A percentile compares a stretch with the other conserved stretches of the same genome.
phyloP scores from a whole-genome alignment of 352 stramenopile genomes.

The Globisporangium cederbergense region DNA sequence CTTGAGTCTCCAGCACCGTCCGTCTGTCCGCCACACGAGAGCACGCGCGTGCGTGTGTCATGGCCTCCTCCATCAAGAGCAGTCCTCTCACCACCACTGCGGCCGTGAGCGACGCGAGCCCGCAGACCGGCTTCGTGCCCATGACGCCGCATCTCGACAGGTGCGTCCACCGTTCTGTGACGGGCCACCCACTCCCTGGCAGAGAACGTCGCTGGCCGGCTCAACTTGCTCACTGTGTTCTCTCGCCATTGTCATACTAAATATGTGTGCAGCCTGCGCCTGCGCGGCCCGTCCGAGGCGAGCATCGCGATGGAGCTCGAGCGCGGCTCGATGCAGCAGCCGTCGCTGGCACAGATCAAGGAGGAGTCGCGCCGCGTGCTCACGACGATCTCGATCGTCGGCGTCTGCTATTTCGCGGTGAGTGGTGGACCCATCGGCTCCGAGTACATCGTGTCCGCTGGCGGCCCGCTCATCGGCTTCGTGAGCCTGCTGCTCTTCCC shows the following conservation, averaged over 20 bases:
- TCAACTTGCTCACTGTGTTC: constrained; percentile 7
- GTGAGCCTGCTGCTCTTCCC: constrained; percentile 86
- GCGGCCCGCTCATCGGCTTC: constrained; percentile 70
- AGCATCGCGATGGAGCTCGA: constrained; percentile 34
- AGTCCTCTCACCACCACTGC: background rate
- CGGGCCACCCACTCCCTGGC: background rate
- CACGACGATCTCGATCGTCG: constrained; percentile 52
- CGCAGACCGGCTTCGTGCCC: constrained; percentile 24
- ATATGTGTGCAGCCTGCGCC: constrained; percentile 10
- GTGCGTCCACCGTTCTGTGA: constrained; percentile 15
- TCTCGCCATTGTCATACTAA: constrained; percentile 14
- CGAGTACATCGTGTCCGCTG: constrained; percentile 43
- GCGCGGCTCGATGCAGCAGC: constrained; percentile 27
- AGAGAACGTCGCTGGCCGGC: background rate
- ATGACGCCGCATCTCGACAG: constrained; percentile 34
- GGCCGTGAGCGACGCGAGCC: constrained; percentile 13
- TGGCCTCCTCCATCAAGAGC: constrained; percentile 3
- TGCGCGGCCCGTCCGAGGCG: constrained; percentile 25
- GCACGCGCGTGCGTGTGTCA: background rate
- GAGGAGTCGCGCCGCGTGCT: constrained; percentile 45
- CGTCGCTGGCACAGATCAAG: constrained; percentile 33
- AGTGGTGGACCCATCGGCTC: constrained; percentile 38
- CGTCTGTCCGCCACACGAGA: background rate
- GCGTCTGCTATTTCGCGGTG: constrained; percentile 56
- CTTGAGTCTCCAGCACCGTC: no score